Conservation (phyloP, 2,329 filamentous ascomycete genomes). For the Cordyceps javanica region DNA sequence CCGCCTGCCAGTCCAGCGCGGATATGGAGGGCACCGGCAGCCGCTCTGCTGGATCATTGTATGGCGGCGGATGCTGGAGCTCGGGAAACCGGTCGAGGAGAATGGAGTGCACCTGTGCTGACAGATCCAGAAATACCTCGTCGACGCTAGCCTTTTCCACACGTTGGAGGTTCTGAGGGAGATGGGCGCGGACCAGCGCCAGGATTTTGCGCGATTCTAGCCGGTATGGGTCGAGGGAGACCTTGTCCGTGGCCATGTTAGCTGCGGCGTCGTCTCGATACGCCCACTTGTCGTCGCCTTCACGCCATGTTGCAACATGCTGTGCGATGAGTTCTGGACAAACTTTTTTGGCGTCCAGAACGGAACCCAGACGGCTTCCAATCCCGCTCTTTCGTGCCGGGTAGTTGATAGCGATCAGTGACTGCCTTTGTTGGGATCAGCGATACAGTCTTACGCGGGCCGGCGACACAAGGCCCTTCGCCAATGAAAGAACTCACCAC, state of each 20-base stretch:
- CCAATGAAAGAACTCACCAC: conserved; percentile 49
- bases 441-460: background rate
- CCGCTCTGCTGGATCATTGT: conserved; percentile 63
- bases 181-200: conserved; percentile 64
- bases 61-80: conserved; percentile 58
- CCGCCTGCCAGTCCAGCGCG: conserved; percentile 74
- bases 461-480: background rate
- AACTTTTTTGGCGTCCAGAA: conserved; percentile 75
- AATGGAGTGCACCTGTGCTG: conserved; percentile 70
- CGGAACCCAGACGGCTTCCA: conserved; percentile 63
- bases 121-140: conserved; percentile 91
- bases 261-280: conserved; percentile 77
- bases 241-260: conserved; percentile 83
- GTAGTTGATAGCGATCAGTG: conserved; percentile 90
- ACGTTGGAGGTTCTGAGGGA: conserved; percentile 60
- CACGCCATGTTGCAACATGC: conserved; percentile 92
- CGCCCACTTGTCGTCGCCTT: conserved; percentile 86
- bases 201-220: conserved; percentile 79
- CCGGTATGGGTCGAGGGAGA: conserved; percentile 88
- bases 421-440: background rate
- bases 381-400: conserved; percentile 77
- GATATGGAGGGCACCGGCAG: conserved; percentile 64
- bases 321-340: conserved; percentile 81
- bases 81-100: conserved; percentile 74
- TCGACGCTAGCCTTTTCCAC: conserved; percentile 95